Base-by-base conservation (phyloP, 148 eudicot genomes). In the Polygonum aviculare region DNA sequence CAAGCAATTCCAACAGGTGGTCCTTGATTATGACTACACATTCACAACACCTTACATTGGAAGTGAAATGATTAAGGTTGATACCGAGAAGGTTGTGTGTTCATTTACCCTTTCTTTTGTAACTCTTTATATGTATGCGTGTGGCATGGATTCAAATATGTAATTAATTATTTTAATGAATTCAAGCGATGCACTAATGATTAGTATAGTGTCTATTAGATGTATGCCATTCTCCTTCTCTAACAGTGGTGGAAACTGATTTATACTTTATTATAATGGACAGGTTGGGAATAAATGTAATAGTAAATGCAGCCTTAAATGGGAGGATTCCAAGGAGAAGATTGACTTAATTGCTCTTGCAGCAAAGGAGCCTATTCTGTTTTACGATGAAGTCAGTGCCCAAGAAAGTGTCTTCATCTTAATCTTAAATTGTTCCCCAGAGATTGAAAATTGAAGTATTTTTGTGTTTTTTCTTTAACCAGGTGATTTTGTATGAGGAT, bases 21-120 rank as follows among this genome's bases (percentile, higher is more conserved):
- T 89, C 76, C 84, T 95, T 80, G 96, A 95, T 79, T 95, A 95
- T 83, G 98, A 95, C 83, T 95, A 95, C 80, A 95, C 98, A 72
- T 92, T 95, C 84, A 95, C 98, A 26, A 92, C 98, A 40, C 98
- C 98, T 69, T 95, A 95, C 79, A 77, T 85, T 86, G 98, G 98
- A 76, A 92, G 94, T 82, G 91, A 84, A 86, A 77, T 77, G 79
- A 75, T 86, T 76, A 96, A 94, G 78, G 78, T 70, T 74, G 81
- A 67, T 78, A 39, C 78, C 54, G 79, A 76, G 65, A 74, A 92
- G 96, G 96, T 94, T 38, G 72, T 77, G 81, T 71, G 71, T 74
- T 78, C 63, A 36, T 74, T 78, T 72, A 12, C 12, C 33, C 2
- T 18, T 67, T 35, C 44, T 67, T 35, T 67, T 12, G 31, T 73